Evolutionary conservation across 768 basidiomycete species (phyloP), one percentile per base, ranked within the genome.

Genomic region (Clavaria fumosa): DNA sequence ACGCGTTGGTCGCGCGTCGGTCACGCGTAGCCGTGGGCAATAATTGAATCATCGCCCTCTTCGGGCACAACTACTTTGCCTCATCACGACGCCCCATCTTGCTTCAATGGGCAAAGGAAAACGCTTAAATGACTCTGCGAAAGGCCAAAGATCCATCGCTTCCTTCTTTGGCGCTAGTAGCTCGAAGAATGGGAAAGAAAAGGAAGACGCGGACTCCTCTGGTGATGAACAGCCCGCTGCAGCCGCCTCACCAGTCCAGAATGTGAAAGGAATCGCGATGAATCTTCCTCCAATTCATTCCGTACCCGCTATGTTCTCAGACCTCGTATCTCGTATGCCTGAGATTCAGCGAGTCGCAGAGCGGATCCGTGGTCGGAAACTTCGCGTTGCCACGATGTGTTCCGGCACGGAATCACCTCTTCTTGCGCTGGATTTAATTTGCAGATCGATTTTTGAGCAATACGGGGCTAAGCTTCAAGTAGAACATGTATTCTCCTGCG

Each of bases 321-420:
- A 89, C 56, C 64, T 89, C 30, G 67, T 85, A 43, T 58, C 66
- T 34, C 72, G 63, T 46, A 68, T 77, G 27, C 71, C 79, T 9
- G 61, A 73, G 38, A 72, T 86, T 44, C 70, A 73, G 49, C 60
- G 61, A 2, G 74, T 85, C 28, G 77, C 70, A 12, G 64, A 76
- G 46, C 76, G 64, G 31, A 58, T 85, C 34, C 56, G 67, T 41
- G 88, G 89, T 2, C 72, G 89, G 41, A 88, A 82, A 49, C 63
- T 96, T 53, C 81, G 89, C 55, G 73, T 96, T 42, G 91, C 89
- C 3, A 96, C 91, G 7, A 96, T 96, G 91, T 95, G 82, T 58
- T 93, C 89, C 28, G 91, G 91, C 18, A 96, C 91, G 4, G 91
- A 96, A 52, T 88, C 86, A 2, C 91, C 91, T 35, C 69, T 96